Evolutionary conservation across 208 protist species (phyloP).

Genomic region (Trypanosoma melophagium): DNA sequence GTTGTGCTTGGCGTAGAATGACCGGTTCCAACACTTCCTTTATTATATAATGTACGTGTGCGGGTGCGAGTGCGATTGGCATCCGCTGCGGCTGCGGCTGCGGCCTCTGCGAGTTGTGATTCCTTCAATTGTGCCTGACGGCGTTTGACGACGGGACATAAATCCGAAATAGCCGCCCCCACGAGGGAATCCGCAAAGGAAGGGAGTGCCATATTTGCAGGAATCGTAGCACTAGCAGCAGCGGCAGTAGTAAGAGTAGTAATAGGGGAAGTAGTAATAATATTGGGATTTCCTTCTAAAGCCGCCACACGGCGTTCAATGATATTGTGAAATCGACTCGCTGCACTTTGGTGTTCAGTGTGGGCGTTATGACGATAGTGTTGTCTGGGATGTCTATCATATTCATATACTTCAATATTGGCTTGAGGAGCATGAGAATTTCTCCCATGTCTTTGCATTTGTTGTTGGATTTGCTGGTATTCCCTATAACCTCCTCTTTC

Average conservation of each 20-base stretch:
- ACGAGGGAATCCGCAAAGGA: slow-evolving; percentile 31
- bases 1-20: background rate
- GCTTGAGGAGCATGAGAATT: background rate
- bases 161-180: slow-evolving; percentile 25
- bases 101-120: slow-evolving; percentile 19
- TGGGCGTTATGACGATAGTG: background rate
- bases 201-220: background rate
- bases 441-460: background rate
- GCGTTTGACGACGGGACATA: slow-evolving; percentile 24
- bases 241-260: too few relatives aligned
- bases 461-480: background rate
- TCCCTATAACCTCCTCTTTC: background rate
- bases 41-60: too few relatives aligned
- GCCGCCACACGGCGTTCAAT: slow-evolving; percentile 24
- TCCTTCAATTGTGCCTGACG: slow-evolving; percentile 26
- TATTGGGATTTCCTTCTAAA: slow-evolving; percentile 3
- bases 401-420: background rate
- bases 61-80: background rate
- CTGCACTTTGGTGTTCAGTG: background rate
- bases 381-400: too few relatives aligned
- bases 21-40: background rate
- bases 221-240: background rate
- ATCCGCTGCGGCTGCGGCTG: slow-evolving; percentile 1
- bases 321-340: slow-evolving; percentile 23
- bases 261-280: too few relatives aligned